Evolutionary conservation across 2,329 filamentous ascomycete species (phyloP).

Genomic region (Verticillium isaacii): DNA sequence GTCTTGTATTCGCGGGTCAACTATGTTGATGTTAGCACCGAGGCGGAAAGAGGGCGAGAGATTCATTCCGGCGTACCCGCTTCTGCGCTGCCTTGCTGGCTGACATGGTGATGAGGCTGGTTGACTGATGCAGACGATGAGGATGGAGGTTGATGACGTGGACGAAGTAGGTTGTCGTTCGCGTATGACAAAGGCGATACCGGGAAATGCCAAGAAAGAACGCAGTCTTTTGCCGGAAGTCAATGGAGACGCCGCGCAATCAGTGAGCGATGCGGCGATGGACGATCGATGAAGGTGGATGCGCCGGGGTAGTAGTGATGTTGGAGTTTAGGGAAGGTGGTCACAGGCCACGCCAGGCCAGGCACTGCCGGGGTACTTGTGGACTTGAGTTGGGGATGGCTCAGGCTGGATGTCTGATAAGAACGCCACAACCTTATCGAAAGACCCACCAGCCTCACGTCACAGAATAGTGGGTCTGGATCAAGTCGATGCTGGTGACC

Average conservation of each 20-base stretch:
- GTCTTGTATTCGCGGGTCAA: slow-evolving; percentile 60
- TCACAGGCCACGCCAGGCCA: background rate
- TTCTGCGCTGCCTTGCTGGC: slow-evolving; percentile 68
- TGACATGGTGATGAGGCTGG: slow-evolving; percentile 43
- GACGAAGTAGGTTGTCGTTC: slow-evolving; percentile 11
- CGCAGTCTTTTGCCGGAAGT: background rate
- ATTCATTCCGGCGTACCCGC: slow-evolving; percentile 44
- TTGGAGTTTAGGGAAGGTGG: slow-evolving; percentile 1
- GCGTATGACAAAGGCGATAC: slow-evolving; percentile 6
- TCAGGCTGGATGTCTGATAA: background rate
- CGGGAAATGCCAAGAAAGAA: slow-evolving; percentile 8
- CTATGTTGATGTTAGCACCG: slow-evolving; percentile 27
- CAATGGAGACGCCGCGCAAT: background rate
- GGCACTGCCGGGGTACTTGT: background rate
- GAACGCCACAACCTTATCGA: background rate
- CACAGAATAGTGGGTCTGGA: background rate
- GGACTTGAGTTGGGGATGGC: background rate
- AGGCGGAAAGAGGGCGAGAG: background rate
- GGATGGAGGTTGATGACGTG: slow-evolving; percentile 12
- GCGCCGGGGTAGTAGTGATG: background rate
- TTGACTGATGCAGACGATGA: background rate
- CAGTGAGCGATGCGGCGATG: background rate
- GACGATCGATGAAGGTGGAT: background rate
- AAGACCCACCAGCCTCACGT: background rate
- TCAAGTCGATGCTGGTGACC: background rate